Evolutionary conservation across 257 asterid species (phyloP), one percentile per base, ranked within the genome.

Genomic region (Nicotiana tabacum): DNA sequence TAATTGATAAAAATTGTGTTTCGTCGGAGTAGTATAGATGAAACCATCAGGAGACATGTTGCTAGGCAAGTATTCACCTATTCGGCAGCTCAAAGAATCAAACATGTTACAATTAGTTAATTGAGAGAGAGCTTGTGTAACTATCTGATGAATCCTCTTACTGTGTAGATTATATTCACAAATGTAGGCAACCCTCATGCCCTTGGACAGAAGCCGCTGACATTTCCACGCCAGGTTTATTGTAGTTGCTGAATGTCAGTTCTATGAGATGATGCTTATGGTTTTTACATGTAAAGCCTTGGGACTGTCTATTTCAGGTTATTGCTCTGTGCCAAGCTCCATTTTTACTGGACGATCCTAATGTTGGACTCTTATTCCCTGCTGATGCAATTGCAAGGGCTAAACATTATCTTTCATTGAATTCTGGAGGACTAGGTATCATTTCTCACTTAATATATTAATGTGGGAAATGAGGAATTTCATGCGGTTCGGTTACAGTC

Each of bases 291-390:
- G 1, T 58, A n/a, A 51, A 10, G n/a, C 13, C 0, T 74, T 8
- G 3, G 24, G 8, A 0, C 62, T 48, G 39, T 27, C 51, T 15
- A 70, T 35, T n/a, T 55, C 88, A 96, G 99, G 99, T 96, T 66
- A 82, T 94, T 87, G 98, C 99, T 33, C 98, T 94, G 81, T 96
- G 99, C 90, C 99, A 96, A 93, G 99, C 98, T 85, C 99, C 99
- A 5, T 96, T 92, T 86, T 85, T 96, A 77, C 91, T 96, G 85
- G 99, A 96, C 80, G 98, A 96, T 89, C 99, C 99, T 29, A 96
- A 94, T 82, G 98, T 94, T 2, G 98, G 94, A 61, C 94, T 91
- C 43, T 1, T 96, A n/a, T 96, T 96, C 92, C 99, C 99, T 10
- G 96, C 97, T 4, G 99, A 96, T 90, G 97, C 98, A 18, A 93